A percentile compares a stretch with the other conserved stretches of the same genome.
Evolutionary conservation across 139 green algal genomes (phyloP).

Genomic region (Parachlorella kessleri): DNA sequence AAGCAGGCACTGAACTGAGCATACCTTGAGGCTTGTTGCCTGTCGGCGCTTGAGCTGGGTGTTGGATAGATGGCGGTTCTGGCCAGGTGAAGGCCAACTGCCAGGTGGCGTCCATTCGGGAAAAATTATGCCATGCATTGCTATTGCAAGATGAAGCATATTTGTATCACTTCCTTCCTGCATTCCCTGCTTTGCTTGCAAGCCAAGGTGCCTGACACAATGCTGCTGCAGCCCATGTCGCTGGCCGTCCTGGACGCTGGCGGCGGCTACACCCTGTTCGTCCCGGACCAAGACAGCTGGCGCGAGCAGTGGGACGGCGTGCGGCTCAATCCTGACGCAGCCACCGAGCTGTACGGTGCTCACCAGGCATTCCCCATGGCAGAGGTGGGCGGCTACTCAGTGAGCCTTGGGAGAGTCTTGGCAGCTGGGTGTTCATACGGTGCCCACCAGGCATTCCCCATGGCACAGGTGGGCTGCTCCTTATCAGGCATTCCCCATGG

Average conservation of each 20-base stretch:
- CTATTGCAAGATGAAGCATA: too few relatives aligned
- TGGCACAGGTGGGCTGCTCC: conserved; percentile 61
- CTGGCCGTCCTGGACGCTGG: conserved; percentile 47
- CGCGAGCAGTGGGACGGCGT: conserved; percentile 58
- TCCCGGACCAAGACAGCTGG: conserved; percentile 39
- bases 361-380: conserved; percentile 57
- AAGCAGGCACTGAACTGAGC: too few relatives aligned
- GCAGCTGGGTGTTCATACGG: conserved; percentile 63
- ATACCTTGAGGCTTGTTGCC: too few relatives aligned
- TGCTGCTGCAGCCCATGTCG: conserved; percentile 55
- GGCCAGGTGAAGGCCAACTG: too few relatives aligned
- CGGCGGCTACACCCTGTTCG: conserved; percentile 45
- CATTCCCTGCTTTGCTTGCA: too few relatives aligned
- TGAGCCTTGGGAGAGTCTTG: too few relatives aligned
- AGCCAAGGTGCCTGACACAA: too few relatives aligned
- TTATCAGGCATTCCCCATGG: conserved; percentile 57
- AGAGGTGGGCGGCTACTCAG: conserved; percentile 59
- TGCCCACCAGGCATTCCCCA: conserved; percentile 59
- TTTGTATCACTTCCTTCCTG: too few relatives aligned
- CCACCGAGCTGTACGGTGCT: conserved; percentile 64
- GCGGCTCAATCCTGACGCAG: conserved; percentile 39
- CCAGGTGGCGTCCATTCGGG: too few relatives aligned
- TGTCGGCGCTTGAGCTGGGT: too few relatives aligned
- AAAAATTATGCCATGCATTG: too few relatives aligned
- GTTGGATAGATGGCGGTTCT: too few relatives aligned